Evolutionary conservation across 2,329 filamentous ascomycete genomes (phyloP), one percentile per base, ranked within the genome.

Genomic region (Colletotrichum coccodes): DNA sequence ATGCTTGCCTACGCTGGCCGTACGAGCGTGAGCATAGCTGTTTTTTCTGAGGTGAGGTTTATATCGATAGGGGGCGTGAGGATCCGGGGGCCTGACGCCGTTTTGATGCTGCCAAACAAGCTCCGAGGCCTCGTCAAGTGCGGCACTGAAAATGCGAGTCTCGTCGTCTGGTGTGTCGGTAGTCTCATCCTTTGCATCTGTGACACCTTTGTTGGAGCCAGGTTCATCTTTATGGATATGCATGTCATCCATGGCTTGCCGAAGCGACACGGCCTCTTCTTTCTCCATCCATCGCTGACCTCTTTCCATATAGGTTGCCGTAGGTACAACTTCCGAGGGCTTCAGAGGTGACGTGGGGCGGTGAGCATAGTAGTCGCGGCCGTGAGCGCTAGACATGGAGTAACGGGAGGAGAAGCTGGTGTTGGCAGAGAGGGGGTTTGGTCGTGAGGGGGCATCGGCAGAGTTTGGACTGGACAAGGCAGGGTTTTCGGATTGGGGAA

Each of bases 271-370:
- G 4, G 89, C 91, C 79, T 95, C 92, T 75, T 94, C 91, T 77
- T 92, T 93, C 78, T 95, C 92, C 88, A 93, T 92, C 91, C 92
- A 94, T 73, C 92, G 84, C 75, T 90, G 88, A 21, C 91, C 91
- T 64, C 90, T 87, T 78, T 94, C 92, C 64, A 93, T 90, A 77
- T 94, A 94, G 8, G 87, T 89, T 49, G 89, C 84, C 68, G 86
- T 92, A 7, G 90, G 88, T 18, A 91, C 89, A 56, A 91, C 85
- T 58, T 90, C 85, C 3, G 86, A 87, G 1, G 89, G 87, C 71
- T 84, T 89, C 64, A 89, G 75, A 16, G 86, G 85, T 34, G 79
- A 71, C 4, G 76, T 75, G 4, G 83, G 74, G 23, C 78, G 79
- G 40, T 82, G 78, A 5, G 85, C 83, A 72, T 86, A 87, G 76